Base-by-base conservation (phyloP, 169 alveolate genomes). In the Plasmodium fragile region DNA sequence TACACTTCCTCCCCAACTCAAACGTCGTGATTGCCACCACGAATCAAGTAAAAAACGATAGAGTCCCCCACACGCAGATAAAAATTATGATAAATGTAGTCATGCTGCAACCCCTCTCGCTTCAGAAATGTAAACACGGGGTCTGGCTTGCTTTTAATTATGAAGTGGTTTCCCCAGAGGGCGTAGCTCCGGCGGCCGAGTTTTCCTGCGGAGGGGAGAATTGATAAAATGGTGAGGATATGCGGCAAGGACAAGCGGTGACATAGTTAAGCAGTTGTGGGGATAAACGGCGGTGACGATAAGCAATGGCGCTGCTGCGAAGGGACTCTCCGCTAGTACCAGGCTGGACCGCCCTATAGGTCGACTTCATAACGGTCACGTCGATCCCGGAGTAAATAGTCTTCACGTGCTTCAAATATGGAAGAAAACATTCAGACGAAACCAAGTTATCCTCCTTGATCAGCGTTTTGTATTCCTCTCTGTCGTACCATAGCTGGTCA, bases 61-160 rank as follows among this genome's bases (percentile, higher is more conserved):
- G 69, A 59, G 70, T 87, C 93, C 8, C 93, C 93, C 28, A 87
- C 93, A 30, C 93, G 55, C 70, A 87, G 49, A 78, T 87, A 87
- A 78, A 77, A 87, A 55, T 87, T 71, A 6, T 87, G 93, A 34
- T 87, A 87, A 11, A 87, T 55, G 70, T 87, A 87, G 53, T 87
- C 93, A 28, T 87, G 93, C 69, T 87, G 93, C 32, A 87, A 70
- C 11, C 93, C 93, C 32, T 87, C 93, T 59, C 93, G 78, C 49
- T 87, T 87, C 49, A 87, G 70, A 59, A 87, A 87, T 30, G 53
- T 39, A 45, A 77, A 87, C 34, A 87, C 81, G 16, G 93, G 89
- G 32, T 87, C 93, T 41, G n/a, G 49, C 70, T 87, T 87, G 45
- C 69, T 39, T 78, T 75, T 73, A 30, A 87, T 87, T 53, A 87